These are phyloP conservation scores for Nitzschia palea DNA, from an alignment of 108 stramenopile genomes.

Conservation along the genomic window DNA sequence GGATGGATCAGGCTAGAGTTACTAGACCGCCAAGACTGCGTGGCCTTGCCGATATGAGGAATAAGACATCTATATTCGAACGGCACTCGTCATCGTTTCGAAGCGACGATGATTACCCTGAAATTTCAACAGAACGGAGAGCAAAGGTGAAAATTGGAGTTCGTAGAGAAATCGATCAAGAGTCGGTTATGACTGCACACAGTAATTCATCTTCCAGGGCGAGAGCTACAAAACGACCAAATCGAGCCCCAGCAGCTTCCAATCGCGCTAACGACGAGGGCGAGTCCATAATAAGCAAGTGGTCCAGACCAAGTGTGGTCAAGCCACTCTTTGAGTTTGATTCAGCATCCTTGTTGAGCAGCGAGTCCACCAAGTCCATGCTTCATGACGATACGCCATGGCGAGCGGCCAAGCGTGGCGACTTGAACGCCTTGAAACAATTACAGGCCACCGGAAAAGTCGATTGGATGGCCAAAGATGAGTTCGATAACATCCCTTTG, in stretches of 20 bases:
- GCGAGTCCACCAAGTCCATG: background rate
- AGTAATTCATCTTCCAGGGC: conserved; percentile 3
- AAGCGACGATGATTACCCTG: background rate
- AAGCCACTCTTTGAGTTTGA: conserved; percentile 11
- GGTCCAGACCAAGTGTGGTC: conserved; percentile 8
- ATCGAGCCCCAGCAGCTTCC: background rate
- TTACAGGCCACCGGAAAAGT: conserved; percentile 8
- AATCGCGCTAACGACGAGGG: background rate
- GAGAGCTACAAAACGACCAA: background rate
- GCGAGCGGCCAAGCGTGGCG: conserved; percentile 28
- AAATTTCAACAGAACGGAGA: background rate
- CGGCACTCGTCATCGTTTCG: background rate
- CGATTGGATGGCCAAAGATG: conserved; percentile 20
- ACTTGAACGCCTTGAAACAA: conserved; percentile 18
- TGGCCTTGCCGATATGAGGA: conserved; percentile 5
- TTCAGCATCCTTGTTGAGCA: background rate
- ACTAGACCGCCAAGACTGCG: background rate
- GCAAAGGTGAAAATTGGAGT: background rate
- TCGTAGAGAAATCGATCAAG: background rate
- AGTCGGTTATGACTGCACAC: background rate
- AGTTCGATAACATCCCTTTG: conserved; percentile 10
- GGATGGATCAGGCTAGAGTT: background rate
- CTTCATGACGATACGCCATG: conserved; percentile 15
- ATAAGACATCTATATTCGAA: background rate
- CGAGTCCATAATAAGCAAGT: conserved; percentile 5